Conservation (phyloP, 2,329 filamentous ascomycete genomes). For the Triangularia verruculosa region DNA sequence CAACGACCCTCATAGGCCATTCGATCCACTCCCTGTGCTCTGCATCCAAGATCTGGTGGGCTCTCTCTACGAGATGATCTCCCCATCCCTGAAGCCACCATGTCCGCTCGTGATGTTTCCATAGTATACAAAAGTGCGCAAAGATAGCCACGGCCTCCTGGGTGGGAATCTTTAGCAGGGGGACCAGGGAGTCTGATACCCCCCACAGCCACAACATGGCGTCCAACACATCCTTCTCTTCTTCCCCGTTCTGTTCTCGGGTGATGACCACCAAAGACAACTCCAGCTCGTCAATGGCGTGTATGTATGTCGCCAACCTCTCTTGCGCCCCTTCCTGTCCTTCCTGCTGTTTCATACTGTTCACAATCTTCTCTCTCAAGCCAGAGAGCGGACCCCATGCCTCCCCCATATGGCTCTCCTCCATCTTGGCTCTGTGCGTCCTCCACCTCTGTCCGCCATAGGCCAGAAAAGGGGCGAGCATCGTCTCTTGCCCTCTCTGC, state of each 20-base stretch:
- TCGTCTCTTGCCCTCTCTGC: slow-evolving; percentile 18
- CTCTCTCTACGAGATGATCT: slow-evolving; percentile 31
- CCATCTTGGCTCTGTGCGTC: slow-evolving; percentile 16
- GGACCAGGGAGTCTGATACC: slow-evolving; percentile 36
- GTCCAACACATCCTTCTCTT: slow-evolving; percentile 35
- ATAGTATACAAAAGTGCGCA: slow-evolving; percentile 35
- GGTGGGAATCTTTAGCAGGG: slow-evolving; percentile 32
- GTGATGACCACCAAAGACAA: slow-evolving; percentile 29
- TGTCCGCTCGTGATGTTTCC: slow-evolving; percentile 33
- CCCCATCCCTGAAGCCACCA: slow-evolving; percentile 39
- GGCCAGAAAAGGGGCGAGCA: slow-evolving; percentile 23
- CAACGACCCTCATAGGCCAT: slow-evolving; percentile 24
- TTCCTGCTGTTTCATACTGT: slow-evolving; percentile 9
- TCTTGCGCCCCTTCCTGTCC: background rate
- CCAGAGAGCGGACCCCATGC: slow-evolving; percentile 19
- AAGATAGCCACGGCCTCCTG: slow-evolving; percentile 35
- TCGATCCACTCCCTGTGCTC: slow-evolving; percentile 37
- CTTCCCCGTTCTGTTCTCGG: slow-evolving; percentile 13
- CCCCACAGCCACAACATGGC: slow-evolving; percentile 41
- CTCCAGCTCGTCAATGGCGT: slow-evolving; percentile 36
- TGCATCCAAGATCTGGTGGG: slow-evolving; percentile 33
- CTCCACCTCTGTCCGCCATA: slow-evolving; percentile 29
- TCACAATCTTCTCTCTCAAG: slow-evolving; percentile 26
- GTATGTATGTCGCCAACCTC: slow-evolving; percentile 29
- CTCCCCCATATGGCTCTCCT: background rate